These are phyloP conservation scores for Penicillium frequentans DNA, from an alignment of 2,329 filamentous ascomycete genomes.

Conservation along the genomic window DNA sequence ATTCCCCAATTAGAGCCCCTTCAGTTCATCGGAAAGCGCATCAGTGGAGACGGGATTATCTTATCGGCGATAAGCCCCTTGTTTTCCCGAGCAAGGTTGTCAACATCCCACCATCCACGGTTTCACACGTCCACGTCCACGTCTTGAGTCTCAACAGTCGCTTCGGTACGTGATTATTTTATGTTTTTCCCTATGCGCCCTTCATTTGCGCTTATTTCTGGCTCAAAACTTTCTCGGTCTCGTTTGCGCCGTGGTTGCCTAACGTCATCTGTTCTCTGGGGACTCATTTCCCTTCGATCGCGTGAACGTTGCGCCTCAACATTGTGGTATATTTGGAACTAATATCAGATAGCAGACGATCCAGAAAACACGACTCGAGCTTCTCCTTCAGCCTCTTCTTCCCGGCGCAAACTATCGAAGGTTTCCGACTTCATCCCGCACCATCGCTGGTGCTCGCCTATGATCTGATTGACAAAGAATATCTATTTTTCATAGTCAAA, in stretches of 20 bases:
- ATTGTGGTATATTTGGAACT: not conserved
- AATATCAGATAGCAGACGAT: not conserved
- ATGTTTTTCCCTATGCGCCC: not conserved
- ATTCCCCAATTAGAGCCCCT: not conserved
- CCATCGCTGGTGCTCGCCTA: conserved; percentile 7
- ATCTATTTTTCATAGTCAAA: conserved; percentile 10
- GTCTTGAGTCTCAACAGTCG: not conserved
- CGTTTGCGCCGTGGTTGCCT: not conserved
- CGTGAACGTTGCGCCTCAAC: not conserved
- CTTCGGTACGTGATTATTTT: conserved; percentile 5
- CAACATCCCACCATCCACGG: conserved; percentile 26
- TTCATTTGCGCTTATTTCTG: not conserved
- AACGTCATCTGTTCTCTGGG: not conserved
- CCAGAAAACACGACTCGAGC: not conserved
- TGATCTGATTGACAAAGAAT: conserved; percentile 15
- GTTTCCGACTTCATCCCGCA: not conserved
- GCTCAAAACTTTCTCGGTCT: not conserved
- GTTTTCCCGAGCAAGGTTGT: conserved; percentile 15
- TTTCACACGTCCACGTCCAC: conserved; percentile 8
- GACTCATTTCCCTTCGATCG: not conserved
- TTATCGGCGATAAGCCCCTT: conserved; percentile 25
- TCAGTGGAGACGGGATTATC: conserved; percentile 23
- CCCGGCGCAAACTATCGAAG: not conserved
- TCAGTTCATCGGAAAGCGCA: conserved; percentile 5
- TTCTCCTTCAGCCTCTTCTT: not conserved